phyloP scores from a whole-genome alignment of 352 stramenopile genomes.

The Plasmopara viticola region DNA sequence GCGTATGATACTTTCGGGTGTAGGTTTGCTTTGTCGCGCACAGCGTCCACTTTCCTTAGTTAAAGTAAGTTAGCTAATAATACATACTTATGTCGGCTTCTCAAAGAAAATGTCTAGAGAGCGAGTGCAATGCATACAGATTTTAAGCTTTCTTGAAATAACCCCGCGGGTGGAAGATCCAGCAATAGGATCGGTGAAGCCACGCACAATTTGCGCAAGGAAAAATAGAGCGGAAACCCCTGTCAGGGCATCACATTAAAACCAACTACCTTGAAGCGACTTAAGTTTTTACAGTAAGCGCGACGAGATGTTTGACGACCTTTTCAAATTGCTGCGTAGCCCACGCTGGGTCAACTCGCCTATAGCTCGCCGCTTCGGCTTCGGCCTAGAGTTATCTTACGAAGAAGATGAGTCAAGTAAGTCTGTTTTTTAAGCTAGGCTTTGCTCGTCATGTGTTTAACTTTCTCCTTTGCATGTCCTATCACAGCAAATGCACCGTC shows the following conservation, averaged over 20 bases:
- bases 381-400: slow-evolving; percentile 53
- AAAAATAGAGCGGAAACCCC: slow-evolving; percentile 16
- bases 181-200: slow-evolving; percentile 17
- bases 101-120: slow-evolving; percentile 14
- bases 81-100: slow-evolving; percentile 8
- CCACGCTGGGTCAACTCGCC: slow-evolving; percentile 73
- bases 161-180: slow-evolving; percentile 17
- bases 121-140: slow-evolving; percentile 12
- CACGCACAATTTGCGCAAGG: slow-evolving; percentile 9
- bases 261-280: slow-evolving; percentile 13
- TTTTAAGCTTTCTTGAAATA: slow-evolving; percentile 1
- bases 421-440: background rate
- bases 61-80: background rate
- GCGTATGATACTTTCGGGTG: too few species aligned
- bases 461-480: background rate
- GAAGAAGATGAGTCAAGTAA: slow-evolving; percentile 53
- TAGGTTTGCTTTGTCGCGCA: slow-evolving; percentile 4
- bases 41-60: background rate
- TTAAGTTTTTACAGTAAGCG: slow-evolving; percentile 1
- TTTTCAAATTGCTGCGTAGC: slow-evolving; percentile 80
- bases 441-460: background rate
- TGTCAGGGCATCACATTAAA: slow-evolving; percentile 13
- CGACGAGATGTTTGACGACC: slow-evolving; percentile 50
- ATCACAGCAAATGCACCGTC: slow-evolving; percentile 37
- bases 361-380: slow-evolving; percentile 62